Evolutionary conservation across 164 flowering plant genomes (phyloP), one percentile per base, ranked within the genome.

Genomic region (Dillenia turbinata): DNA sequence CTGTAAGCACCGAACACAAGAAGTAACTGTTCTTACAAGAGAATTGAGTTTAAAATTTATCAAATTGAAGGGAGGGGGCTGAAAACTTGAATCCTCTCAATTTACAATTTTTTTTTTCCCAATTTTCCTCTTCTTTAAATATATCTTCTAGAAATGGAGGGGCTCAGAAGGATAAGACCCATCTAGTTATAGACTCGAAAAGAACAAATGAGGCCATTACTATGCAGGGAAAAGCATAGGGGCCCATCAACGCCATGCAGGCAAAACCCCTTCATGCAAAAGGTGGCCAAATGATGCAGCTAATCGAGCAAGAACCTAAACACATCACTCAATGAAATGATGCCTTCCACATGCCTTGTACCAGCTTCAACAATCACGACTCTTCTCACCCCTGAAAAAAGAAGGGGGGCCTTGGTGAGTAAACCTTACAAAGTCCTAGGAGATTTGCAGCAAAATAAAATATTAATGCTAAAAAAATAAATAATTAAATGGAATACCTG

Each of bases 291-390:
- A 26, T 26, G 33, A 2, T 26, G 33, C 33, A 26, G 3, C 33
- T 26, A 80, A 15, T 73, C 71, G 15, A 79, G 73, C 69, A 77
- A 64, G 65, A 78, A 81, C 54, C 65, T 70, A 66, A 75, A 80
- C 52, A 74, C 62, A 56, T 77, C 86, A 48, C 79, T 70, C 60
- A 79, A 52, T 49, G 87, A 78, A 61, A 80, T 74, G 59, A 85
- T 78, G 48, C 90, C 90, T 71, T 85, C 86, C 48, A 85, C 87
- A 9, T 83, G 84, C 69, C 74, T 77, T 75, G 78, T 81, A 16
- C 84, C 81, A 61, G 85, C 81, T 62, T 81, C 80, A 56, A 83
- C 77, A 60, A 83, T 75, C 57, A 81, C 74, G 33, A 83, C 68
- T 49, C 84, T 73, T 64, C 87, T 62, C 49, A 75, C 83, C 67